Evolutionary conservation across 1,284 basidiomycete genomes (phyloP).

Genomic region (Tausonia pullulans): DNA sequence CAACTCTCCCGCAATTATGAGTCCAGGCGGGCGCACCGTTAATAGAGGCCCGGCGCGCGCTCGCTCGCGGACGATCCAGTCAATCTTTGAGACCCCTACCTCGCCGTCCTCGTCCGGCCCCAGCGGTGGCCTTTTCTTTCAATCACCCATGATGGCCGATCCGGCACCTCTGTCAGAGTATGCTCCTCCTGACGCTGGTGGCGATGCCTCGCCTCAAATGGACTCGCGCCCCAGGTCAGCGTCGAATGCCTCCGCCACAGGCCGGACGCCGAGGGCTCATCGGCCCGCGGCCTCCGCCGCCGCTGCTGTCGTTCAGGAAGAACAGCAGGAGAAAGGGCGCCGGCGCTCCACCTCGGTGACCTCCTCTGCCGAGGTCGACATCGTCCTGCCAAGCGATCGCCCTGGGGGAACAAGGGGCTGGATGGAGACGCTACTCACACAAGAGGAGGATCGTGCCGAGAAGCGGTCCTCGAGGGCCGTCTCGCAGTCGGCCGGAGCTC

Average conservation of each 20-base stretch:
- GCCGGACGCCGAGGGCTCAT: neutral
- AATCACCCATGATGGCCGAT: neutral
- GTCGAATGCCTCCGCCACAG: neutral
- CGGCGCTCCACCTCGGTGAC: too few relatives aligned
- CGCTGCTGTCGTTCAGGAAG: too few relatives aligned
- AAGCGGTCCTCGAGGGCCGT: neutral
- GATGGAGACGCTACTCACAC: neutral
- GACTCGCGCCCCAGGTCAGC: neutral
- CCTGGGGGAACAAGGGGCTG: neutral
- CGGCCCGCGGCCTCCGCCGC: neutral
- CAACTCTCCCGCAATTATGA: neutral
- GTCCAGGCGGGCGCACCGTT: too few relatives aligned
- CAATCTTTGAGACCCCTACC: constrained; percentile 3
- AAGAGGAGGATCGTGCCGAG: neutral
- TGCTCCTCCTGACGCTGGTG: neutral
- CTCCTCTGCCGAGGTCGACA: neutral
- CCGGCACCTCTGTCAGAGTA: neutral
- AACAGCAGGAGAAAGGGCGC: too few relatives aligned
- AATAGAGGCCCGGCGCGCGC: neutral
- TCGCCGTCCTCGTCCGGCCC: neutral
- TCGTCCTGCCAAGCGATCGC: neutral
- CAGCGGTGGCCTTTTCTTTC: neutral
- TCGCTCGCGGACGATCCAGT: constrained; percentile 14
- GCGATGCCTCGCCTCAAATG: neutral
- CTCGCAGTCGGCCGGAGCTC: neutral